Evolutionary conservation across 75 land plant species (phyloP).

Genomic region (Adiantum capillusveneris): DNA sequence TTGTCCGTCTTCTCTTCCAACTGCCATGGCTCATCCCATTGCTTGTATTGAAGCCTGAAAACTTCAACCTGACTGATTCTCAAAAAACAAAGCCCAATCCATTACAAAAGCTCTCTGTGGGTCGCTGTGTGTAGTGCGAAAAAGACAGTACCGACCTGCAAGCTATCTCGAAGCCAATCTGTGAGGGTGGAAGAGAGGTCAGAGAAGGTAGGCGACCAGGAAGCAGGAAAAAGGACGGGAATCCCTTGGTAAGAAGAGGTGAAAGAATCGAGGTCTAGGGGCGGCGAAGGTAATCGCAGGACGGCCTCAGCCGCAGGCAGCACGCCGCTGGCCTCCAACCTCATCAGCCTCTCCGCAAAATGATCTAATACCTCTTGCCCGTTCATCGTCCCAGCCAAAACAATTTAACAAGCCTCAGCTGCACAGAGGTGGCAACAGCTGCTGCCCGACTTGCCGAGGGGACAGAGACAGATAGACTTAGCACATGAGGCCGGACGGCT

Average conservation of each 20-base stretch:
- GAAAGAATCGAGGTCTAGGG: not conserved
- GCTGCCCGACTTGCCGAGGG: too few relatives aligned
- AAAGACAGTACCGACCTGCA: not conserved
- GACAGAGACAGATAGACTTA: too few relatives aligned
- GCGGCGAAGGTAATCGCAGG: not conserved
- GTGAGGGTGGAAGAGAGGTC: not conserved
- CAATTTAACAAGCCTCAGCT: too few relatives aligned
- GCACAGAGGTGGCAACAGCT: too few relatives aligned
- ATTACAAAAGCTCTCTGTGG: not conserved
- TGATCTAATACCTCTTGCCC: not conserved
- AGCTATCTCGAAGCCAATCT: not conserved
- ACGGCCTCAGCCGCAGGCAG: not conserved
- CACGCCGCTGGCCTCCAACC: not conserved
- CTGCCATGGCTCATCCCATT: not conserved
- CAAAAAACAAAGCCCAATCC: not conserved
- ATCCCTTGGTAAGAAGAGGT: not conserved
- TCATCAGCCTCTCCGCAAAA: not conserved
- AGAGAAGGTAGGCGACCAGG: not conserved
- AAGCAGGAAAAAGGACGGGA: not conserved
- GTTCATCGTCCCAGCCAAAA: too few relatives aligned
- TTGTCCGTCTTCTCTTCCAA: too few relatives aligned
- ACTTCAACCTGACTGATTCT: not conserved
- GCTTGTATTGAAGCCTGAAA: constrained; percentile 1
- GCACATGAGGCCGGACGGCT: too few relatives aligned
- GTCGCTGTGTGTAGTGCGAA: not conserved